phyloP scores from a whole-genome alignment of 169 alveolate species.

The Theileria annulata region DNA sequence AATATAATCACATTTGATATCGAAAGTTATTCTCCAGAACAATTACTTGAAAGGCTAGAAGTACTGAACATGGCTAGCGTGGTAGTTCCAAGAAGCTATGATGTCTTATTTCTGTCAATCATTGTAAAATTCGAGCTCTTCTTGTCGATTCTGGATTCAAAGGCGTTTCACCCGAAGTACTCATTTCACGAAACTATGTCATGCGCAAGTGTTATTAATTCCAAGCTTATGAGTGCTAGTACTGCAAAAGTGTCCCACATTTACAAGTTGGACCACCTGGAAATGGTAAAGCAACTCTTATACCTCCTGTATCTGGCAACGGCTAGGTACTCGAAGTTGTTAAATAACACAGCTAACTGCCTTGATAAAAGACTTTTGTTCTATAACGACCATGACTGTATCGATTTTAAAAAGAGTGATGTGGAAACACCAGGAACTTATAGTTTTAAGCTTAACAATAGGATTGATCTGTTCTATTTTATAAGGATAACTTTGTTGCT shows the following conservation, averaged over 20 bases:
- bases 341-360: neutral
- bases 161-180: neutral
- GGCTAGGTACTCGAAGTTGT: neutral
- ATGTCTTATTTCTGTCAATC: constrained; percentile 14
- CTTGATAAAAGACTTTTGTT: neutral
- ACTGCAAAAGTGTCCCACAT: neutral
- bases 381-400: neutral
- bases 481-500: constrained; percentile 4
- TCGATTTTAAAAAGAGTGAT: neutral
- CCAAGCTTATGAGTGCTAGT: neutral
- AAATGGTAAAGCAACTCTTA: neutral
- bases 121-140: constrained; percentile 21
- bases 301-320: neutral
- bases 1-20: neutral
- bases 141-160: neutral
- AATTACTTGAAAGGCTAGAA: neutral
- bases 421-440: neutral
- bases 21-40: neutral
- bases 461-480: constrained; percentile 13
- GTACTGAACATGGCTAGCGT: constrained; percentile 19
- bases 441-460: neutral
- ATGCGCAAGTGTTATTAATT: neutral
- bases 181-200: constrained; percentile 1
- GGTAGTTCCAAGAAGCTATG: constrained; percentile 23
- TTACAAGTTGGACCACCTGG: neutral